Percentiles rank a stretch among this genome's conserved stretches.
Evolutionary conservation across 768 basidiomycete genomes (phyloP).

Genomic region (Holtermanniella nyarrowii): DNA sequence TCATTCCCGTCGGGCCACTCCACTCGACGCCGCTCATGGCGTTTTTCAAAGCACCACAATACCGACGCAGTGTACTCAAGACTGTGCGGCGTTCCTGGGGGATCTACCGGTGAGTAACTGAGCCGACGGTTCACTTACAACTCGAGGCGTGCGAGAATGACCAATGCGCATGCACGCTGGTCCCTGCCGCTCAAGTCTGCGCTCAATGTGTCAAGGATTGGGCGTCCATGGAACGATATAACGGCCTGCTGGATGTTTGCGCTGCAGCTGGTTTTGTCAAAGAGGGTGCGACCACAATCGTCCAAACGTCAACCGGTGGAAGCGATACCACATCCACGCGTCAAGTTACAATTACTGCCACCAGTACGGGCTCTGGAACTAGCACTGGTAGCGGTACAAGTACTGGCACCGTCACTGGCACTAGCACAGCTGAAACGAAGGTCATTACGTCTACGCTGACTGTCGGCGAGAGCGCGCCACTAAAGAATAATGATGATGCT

Average conservation of each 20-base stretch:
- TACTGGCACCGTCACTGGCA: not conserved
- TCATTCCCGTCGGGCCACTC: no score
- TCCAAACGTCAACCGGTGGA: no score
- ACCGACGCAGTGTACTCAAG: not conserved
- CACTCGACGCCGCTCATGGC: not conserved
- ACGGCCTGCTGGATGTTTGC: conserved; percentile 5
- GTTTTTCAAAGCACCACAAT: not conserved
- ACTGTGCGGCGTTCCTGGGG: not conserved
- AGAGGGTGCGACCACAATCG: not conserved
- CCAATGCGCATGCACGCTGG: conserved; percentile 4
- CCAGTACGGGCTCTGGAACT: not conserved
- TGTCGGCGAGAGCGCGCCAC: no score
- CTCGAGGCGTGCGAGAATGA: conserved; percentile 2
- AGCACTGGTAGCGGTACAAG: no score
- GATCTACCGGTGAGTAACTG: not conserved
- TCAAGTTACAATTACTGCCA: no score
- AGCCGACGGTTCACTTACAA: no score
- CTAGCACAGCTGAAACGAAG: not conserved
- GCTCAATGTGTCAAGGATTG: conserved; percentile 5
- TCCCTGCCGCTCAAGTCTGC: conserved; percentile 9
- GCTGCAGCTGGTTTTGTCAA: not conserved
- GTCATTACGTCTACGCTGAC: conserved; percentile 1
- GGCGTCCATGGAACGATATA: conserved; percentile 4
- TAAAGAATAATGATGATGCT: no score
- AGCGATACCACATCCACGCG: no score